Base-by-base conservation (phyloP, 495 filamentous ascomycete species). In the Penicillium malachiteum region DNA sequence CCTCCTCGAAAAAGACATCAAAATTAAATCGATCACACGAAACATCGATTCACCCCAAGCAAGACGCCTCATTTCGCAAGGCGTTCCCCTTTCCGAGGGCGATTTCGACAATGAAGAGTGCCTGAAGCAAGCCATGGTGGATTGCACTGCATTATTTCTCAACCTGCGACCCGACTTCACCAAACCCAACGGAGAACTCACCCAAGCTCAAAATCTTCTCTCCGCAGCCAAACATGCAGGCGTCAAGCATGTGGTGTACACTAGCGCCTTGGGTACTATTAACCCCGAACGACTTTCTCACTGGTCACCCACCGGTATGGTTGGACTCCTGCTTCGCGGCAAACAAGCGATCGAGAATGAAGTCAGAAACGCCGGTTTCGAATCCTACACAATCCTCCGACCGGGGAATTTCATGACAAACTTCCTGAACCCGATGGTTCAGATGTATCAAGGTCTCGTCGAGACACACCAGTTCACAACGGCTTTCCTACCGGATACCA, bases 331-430 rank as follows among this genome's bases (percentile, higher is more conserved):
- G 7, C 18, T 80, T 0, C 48, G 63, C 6, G 50, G 60, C 14
- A 81, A 83, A 50, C 52, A 60, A 12, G 44, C 52, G 1, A 70
- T 78, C 45, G 78, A 80, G 38, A 34, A 56, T 1, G 56, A 57
- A 14, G 60, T 80, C 5, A 60, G 58, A 13, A 32, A 33, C 13
- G 50, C 65, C 0, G 72, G 71, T 2, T 72, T 78, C 55, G 56
- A 70, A 12, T 43, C 60, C 12, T 79, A 72, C 68, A 77, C 76
- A 0, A 72, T 81, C 32, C 31, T 81, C 7, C 69, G 72, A 8
- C 74, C 75, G 1, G 76, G 69, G 3, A 72, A 69, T 40, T 83
- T 81, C 68, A 81, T 81, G 79, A 63, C 70, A 5, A 83, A 83
- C 48, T 75, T 73, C 56, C 54, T 80, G 3, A 30, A 42, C 0